These are phyloP conservation scores for barrel medic (Medicago truncatula) DNA, from an alignment of 306 rosid genomes.

Conservation along the genomic window MtrunA17r5.0-ANR NC_053048.1:55588001-55588500, in stretches of 20 bases:
- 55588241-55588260: constrained; percentile 83
- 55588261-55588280: constrained; percentile 80
- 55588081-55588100: constrained; percentile 73
- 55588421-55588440: background rate
- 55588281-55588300: constrained; percentile 86
- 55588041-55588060: constrained; percentile 78
- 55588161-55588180: constrained; percentile 71
- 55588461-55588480: background rate
- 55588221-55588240: constrained; percentile 79
- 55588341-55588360: constrained; percentile 21
- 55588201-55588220: constrained; percentile 68
- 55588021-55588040: constrained; percentile 75
- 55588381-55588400: background rate
- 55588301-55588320: constrained; percentile 79
- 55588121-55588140: constrained; percentile 80
- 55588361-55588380: constrained; percentile 29
- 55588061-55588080: constrained; percentile 85
- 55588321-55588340: constrained; percentile 61
- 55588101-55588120: constrained; percentile 81
- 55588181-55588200: constrained; percentile 84
- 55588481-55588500: background rate
- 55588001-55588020: constrained; percentile 83
- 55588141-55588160: constrained; percentile 73
- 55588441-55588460: background rate
- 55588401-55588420: background rate